Base-by-base conservation (phyloP, 2,329 filamentous ascomycete genomes). In the Penicillium sp. region DNA sequence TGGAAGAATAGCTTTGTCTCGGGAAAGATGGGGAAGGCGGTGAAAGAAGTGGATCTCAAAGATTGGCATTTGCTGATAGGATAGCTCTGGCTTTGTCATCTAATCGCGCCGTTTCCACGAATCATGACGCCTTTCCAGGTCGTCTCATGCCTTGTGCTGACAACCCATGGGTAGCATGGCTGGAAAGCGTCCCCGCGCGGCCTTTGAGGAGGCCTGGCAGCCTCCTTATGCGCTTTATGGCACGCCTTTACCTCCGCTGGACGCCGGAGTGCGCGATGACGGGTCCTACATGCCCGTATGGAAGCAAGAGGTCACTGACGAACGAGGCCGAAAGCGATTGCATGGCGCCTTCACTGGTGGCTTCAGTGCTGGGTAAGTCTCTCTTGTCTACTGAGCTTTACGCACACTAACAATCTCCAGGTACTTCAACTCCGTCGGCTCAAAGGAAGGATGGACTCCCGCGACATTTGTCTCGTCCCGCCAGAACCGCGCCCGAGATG, bases 351-450 rank as follows among this genome's bases (percentile, higher is more conserved):
- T 99, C 68, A 96, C 91, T 1, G 94, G 94, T 63, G 94, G 94
- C 28, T 99, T 89, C 77, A 96, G 91, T 77, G 94, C 94, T 77
- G 94, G 94, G 87, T 93, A 83, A 78, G 85, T 72, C 64, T 18
- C 38, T 38, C 21, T 16, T 34, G 6, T 13, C 28, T 1, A 8
- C 33, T 10, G 15, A 34, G 6, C 13, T 4, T 45, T 15, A 10
- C 18, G 34, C 26, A 29, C n/a, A 28, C 56, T 61, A 16, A 62
- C 34, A n/a, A n/a, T 52, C 31, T 67, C 58, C 71, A 93, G 90
- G 62, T 96, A 97, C 75, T 97, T 94, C 76, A 99, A 99, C 71
- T 96, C 92, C 5, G 94, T 97, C 62, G 94, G 94, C 48, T 96
- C 93, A 51, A 97, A 97, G 73, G 93, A 99, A 79, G 94, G 94